Evolutionary conservation across 495 filamentous ascomycete species (phyloP).

Genomic region (Aspergillus hancockii): DNA sequence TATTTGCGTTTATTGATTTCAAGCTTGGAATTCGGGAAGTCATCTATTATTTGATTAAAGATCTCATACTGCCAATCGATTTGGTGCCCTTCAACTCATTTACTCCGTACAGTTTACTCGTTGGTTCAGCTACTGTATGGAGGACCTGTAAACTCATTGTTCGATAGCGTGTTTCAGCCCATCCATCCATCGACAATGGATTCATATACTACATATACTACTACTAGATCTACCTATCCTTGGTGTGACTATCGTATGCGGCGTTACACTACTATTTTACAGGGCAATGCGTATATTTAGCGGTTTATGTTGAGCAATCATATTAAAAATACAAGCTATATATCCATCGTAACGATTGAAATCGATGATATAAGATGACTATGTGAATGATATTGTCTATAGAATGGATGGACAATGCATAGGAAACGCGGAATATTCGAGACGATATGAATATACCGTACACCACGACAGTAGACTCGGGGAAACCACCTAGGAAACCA

Average conservation of each 20-base stretch:
- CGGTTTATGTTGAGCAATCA: neutral
- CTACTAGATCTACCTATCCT: neutral
- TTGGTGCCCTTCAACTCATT: neutral
- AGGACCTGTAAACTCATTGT: too few species aligned
- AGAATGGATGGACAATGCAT: slow-evolving; percentile 9
- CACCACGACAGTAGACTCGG: neutral
- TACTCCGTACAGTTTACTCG: neutral
- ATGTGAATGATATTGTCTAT: slow-evolving; percentile 25
- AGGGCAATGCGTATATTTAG: neutral
- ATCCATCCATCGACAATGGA: too few species aligned
- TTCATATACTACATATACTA: too few species aligned
- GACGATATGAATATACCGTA: slow-evolving; percentile 8
- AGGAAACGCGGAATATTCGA: slow-evolving; percentile 10
- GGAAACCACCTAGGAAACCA: neutral
- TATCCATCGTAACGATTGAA: neutral
- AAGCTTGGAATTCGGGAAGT: slow-evolving; percentile 11
- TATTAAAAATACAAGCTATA: slow-evolving; percentile 2
- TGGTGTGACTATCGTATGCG: neutral
- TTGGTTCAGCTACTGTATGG: neutral
- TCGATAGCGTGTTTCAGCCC: too few species aligned
- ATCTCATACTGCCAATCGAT: neutral
- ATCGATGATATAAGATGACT: neutral
- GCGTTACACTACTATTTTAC: neutral
- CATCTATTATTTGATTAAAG: neutral
- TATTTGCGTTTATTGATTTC: slow-evolving; percentile 9